phyloP scores from a whole-genome alignment of 2,329 filamentous ascomycete genomes.

The Chrysoporthe puriensis region DNA sequence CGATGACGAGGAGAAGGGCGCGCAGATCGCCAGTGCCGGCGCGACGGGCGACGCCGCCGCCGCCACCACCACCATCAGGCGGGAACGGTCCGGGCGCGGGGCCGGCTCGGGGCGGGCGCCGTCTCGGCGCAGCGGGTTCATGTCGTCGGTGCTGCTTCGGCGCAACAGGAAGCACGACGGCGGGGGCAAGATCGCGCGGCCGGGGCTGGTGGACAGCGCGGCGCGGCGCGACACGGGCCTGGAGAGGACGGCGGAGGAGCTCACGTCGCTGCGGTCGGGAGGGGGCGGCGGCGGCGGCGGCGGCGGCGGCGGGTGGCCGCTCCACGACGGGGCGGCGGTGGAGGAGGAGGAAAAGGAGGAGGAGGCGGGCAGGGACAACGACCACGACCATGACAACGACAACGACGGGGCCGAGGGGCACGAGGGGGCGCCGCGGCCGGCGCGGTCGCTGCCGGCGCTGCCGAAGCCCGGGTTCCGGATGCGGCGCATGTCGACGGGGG shows the following conservation, averaged over 20 bases:
- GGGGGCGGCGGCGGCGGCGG: conserved; percentile 39
- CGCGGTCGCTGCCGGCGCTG: conserved; percentile 24
- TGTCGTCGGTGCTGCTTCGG: conserved; percentile 68
- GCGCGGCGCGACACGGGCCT: conserved; percentile 65
- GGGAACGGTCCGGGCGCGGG: conserved; percentile 48
- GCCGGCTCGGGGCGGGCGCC: background rate
- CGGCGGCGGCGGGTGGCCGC: background rate
- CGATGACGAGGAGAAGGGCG: conserved; percentile 50
- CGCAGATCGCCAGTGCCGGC: conserved; percentile 1
- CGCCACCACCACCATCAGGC: conserved; percentile 37
- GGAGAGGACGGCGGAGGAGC: conserved; percentile 60
- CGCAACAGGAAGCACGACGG: conserved; percentile 61
- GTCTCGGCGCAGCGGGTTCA: conserved; percentile 47
- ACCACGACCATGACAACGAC: conserved; percentile 37
- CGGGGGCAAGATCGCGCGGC: conserved; percentile 56
- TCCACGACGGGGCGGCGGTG: background rate
- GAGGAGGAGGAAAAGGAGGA: conserved; percentile 21
- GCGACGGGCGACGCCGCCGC: conserved; percentile 29
- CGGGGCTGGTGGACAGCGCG: conserved; percentile 57
- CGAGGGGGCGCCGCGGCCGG: conserved; percentile 28
- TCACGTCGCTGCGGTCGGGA: conserved; percentile 49
- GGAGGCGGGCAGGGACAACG: conserved; percentile 32
- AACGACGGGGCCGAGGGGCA: conserved; percentile 36
- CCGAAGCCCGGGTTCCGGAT: conserved; percentile 38
- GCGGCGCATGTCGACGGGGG: conserved; percentile 39